phyloP scores from a whole-genome alignment of 2,329 filamentous ascomycete species.

The Grosmannia huntii region DNA sequence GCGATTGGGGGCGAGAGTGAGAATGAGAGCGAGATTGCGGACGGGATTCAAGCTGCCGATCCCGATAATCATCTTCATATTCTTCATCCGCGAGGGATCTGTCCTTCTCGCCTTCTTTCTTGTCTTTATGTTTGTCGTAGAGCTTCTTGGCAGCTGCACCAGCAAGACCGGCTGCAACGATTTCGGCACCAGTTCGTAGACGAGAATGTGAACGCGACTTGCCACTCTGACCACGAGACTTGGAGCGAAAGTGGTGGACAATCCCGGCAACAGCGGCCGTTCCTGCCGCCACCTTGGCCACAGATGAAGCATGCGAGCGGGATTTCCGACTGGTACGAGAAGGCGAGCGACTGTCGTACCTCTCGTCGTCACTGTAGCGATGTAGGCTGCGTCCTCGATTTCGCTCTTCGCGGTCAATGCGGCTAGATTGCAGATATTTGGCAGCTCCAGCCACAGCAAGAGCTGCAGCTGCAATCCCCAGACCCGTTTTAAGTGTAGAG shows the following conservation, averaged over 20 bases:
- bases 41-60: constrained; percentile 9
- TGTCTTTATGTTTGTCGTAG: constrained; percentile 48
- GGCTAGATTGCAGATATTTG: constrained; percentile 49
- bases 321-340: constrained; percentile 25
- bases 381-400: constrained; percentile 42
- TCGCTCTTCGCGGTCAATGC: constrained; percentile 45
- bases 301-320: constrained; percentile 31
- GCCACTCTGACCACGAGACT: constrained; percentile 27
- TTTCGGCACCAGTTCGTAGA: constrained; percentile 43
- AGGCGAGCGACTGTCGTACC: constrained; percentile 19
- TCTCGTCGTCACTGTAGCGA: constrained; percentile 24
- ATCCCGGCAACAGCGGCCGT: constrained; percentile 45
- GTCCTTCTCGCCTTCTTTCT: constrained; percentile 31
- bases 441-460: constrained; percentile 52
- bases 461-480: constrained; percentile 50
- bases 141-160: constrained; percentile 48
- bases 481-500: constrained; percentile 44
- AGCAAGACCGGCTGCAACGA: constrained; percentile 46
- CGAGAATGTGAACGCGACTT: constrained; percentile 31
- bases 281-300: constrained; percentile 45
- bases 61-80: constrained; percentile 22
- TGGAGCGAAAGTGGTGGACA: constrained; percentile 42
- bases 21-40: background rate
- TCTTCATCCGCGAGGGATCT: constrained; percentile 14
- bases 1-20: constrained; percentile 18